phyloP scores from a whole-genome alignment of 2,329 filamentous ascomycete species.

The Zymoseptoria brevis region DNA sequence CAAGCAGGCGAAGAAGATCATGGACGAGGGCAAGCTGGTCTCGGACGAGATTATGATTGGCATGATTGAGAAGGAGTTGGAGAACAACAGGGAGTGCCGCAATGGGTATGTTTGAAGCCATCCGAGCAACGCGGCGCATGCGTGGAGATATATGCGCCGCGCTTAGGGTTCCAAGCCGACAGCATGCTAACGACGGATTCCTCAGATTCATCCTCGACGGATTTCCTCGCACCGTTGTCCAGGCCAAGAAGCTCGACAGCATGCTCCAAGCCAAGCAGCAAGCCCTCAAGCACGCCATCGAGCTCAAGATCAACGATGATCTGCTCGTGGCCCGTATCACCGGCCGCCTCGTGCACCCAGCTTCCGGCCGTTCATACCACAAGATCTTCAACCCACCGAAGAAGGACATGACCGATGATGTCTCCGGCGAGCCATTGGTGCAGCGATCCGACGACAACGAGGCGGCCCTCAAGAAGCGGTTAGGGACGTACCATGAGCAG shows the following conservation, averaged over 20 bases:
- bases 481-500: conserved; percentile 88
- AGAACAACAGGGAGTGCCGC: conserved; percentile 89
- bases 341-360: conserved; percentile 88
- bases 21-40: conserved; percentile 95
- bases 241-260: conserved; percentile 86
- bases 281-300: conserved; percentile 86
- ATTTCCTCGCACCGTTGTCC: conserved; percentile 92
- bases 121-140: not conserved
- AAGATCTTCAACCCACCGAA: conserved; percentile 98
- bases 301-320: conserved; percentile 92
- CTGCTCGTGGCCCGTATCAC: conserved; percentile 95
- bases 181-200: conserved; percentile 7
- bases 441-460: conserved; percentile 97
- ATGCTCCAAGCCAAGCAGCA: conserved; percentile 77
- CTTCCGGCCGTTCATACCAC: conserved; percentile 94
- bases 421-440: conserved; percentile 92
- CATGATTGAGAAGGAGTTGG: conserved; percentile 98
- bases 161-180: conserved; percentile 3
- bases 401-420: conserved; percentile 85
- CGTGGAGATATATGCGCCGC: not conserved
- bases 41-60: conserved; percentile 99
- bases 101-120: conserved; percentile 62
- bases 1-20: conserved; percentile 98
- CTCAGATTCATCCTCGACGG: conserved; percentile 94
- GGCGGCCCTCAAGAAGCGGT: conserved; percentile 88